phyloP scores from a whole-genome alignment of 768 basidiomycete species.

The Tylopilus rubrobrunneus region DNA sequence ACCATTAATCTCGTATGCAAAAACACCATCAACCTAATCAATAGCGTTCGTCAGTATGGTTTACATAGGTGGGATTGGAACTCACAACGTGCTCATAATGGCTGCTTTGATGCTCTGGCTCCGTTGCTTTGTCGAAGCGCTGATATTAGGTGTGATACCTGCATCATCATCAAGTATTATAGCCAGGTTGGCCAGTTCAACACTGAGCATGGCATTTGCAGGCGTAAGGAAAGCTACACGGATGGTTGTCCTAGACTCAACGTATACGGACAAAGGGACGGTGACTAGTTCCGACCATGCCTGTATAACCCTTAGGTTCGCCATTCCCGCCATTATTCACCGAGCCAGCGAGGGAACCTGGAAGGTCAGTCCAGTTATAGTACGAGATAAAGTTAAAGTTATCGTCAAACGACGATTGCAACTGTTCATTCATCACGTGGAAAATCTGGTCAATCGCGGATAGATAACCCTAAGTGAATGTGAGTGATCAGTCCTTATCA shows the following conservation, averaged over 20 bases:
- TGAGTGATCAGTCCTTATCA: neutral
- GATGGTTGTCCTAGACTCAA: constrained; percentile 33
- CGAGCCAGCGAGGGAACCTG: constrained; percentile 53
- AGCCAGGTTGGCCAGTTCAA: constrained; percentile 62
- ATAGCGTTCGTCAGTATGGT: neutral
- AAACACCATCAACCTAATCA: constrained; percentile 56
- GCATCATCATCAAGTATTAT: constrained; percentile 48
- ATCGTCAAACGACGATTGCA: constrained; percentile 65
- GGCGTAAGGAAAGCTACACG: constrained; percentile 68
- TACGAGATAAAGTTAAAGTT: constrained; percentile 73
- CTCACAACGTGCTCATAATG: constrained; percentile 61
- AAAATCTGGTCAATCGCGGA: constrained; percentile 66
- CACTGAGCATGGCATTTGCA: constrained; percentile 80
- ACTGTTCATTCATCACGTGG: constrained; percentile 73
- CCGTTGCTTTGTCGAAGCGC: constrained; percentile 50
- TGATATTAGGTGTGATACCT: constrained; percentile 47
- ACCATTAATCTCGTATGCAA: constrained; percentile 80
- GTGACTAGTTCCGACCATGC: constrained; percentile 72
- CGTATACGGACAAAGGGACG: constrained; percentile 66
- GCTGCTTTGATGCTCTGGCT: constrained; percentile 56
- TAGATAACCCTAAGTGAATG: constrained; percentile 46
- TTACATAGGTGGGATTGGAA: neutral
- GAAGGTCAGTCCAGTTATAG: constrained; percentile 79
- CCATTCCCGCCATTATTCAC: constrained; percentile 69
- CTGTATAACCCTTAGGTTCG: constrained; percentile 72